Evolutionary conservation across 169 alveolate species (phyloP), one percentile per base, ranked within the genome.

Genomic region (Plasmodium inui): DNA sequence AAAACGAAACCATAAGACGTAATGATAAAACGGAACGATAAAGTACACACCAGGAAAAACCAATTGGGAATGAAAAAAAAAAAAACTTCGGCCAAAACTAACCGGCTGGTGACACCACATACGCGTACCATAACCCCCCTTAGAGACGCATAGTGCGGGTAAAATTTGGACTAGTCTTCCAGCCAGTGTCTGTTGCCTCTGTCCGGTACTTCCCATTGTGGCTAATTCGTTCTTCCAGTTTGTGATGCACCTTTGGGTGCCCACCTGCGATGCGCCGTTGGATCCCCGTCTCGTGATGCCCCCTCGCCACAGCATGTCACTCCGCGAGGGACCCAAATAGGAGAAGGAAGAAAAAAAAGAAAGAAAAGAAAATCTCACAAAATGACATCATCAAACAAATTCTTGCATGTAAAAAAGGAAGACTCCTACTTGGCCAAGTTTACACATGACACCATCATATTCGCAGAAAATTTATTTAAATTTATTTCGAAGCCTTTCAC

Each of bases 381-480:
- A 28, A 90, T 81, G 82, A 79, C 71, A 90, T n/a, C 95, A 34
- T 70, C 90, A 30, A 90, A 90, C 32, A 67, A 50, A 37, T 90
- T 90, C 30, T 81, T 90, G 37, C 44, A 10, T 46, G 7, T 26
- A 30, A 90, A 90, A 90, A 90, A 34, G 28, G 95, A 90, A 67
- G 83, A 90, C 39, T 90, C 92, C n/a, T 90, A 90, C 37, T 28
- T 90, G 17, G 19, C 85, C 50, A 81, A 90, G 61, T 28, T 90
- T 3, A 90, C 95, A 26, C 92, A 90, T n/a, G 91, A 81, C 19
- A 82, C 95, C n/a, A 73, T 90, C 81, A 70, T 90, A 82, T 90
- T 80, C 37, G 95, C 92, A 70, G 95, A 90, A 46, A 90, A 90
- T 81, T 81, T 90, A 70, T 90, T 70, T 80, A 90, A 90, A 46